Conservation (phyloP, 768 basidiomycete genomes). For the Mrakia blollopis region DNA sequence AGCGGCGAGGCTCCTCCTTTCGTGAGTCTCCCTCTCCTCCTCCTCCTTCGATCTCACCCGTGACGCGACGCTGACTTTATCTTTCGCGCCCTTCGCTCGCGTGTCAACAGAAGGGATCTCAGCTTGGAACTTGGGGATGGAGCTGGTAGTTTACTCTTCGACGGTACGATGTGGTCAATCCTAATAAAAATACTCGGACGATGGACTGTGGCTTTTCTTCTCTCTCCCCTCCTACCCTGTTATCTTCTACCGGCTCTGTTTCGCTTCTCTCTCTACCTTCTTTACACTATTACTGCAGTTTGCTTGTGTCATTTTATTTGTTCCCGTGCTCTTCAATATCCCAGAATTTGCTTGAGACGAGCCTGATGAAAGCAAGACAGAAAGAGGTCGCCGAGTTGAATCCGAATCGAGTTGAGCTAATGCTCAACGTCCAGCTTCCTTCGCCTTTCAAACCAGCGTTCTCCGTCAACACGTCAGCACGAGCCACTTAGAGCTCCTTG, state of each 20-base stretch:
- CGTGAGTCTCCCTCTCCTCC: background rate
- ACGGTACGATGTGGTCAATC: no score
- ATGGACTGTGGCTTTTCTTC: background rate
- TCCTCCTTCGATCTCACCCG: background rate
- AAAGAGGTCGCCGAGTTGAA: no score
- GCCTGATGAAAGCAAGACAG: no score
- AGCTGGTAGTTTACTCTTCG: background rate
- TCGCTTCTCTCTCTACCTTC: background rate
- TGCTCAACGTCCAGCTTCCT: background rate
- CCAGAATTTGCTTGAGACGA: background rate
- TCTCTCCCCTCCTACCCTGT: background rate
- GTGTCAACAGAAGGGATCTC: constrained; percentile 1
- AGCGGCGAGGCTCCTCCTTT: background rate
- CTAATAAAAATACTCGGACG: no score
- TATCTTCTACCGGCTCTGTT: background rate
- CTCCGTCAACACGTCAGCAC: no score
- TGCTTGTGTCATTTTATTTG: background rate
- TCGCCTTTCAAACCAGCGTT: background rate
- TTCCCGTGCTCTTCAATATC: background rate
- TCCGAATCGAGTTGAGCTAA: background rate
- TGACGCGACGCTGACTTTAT: background rate
- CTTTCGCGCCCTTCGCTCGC: background rate
- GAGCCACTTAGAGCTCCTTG: background rate
- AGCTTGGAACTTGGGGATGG: constrained; percentile 7
- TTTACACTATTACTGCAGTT: background rate